Base-by-base conservation (phyloP, 2,329 filamentous ascomycete species). In the Penicillium sp. region DNA sequence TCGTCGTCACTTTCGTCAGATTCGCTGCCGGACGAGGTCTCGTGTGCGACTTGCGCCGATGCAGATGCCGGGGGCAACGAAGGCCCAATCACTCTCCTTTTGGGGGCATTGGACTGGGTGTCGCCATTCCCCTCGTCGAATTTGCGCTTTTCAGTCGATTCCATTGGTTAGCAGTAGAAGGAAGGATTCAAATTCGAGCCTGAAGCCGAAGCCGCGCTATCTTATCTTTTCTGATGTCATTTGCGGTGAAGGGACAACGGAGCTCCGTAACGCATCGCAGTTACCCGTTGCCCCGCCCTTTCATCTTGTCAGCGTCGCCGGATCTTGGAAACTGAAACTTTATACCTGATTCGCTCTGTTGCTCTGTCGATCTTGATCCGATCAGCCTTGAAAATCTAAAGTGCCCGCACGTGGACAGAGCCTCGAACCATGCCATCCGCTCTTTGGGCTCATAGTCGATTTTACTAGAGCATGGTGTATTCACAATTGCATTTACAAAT, bases 81-180 rank as follows among this genome's bases (percentile, higher is more conserved):
- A 44, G 81, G 81, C 20, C 81, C 81, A 47, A 78, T 67, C 12
- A 80, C 71, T 58, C 75, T 74, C 60, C 74, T 73, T 55, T 53
- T 60, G 29, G 47, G 42, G 29, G 24, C 6, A 31, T 18, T n/a
- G 28, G 33, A 25, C 7, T 52, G 27, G 3, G 35, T 35, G 18
- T 52, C 43, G 6, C 42, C 45, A 18, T 42, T 29, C 13, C 38
- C 32, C 12, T 43, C 48, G 12, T 51, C 47, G 8, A 56, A 47
- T 47, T 61, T 65, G 27, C 61, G 58, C 42, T 64, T 64, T 4
- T 58, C 54, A 12, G 27, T 38, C 6, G 47, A 41, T 18, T 47
- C 44, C 55, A 57, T 57, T 42, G 23, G 18, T 6, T 25, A 8
- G 23, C 8, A 2, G 20, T 1, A 13, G 13, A 42, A 25, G 15